phyloP scores from a whole-genome alignment of 305 asterid genomes.

The Ilex paraguariensis region DNA sequence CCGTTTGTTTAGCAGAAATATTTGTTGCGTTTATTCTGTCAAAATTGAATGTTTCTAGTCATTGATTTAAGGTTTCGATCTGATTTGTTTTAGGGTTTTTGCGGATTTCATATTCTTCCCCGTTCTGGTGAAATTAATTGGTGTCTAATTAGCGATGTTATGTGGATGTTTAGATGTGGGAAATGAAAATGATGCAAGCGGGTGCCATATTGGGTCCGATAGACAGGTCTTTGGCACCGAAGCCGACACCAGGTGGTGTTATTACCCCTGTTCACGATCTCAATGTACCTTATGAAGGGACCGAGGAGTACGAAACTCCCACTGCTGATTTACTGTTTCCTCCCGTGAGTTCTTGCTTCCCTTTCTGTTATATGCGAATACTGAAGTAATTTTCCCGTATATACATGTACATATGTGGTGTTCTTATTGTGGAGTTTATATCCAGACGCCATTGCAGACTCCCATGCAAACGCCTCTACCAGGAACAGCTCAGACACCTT shows the following conservation, averaged over 20 bases:
- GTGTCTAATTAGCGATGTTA: conserved; percentile 17
- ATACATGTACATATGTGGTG: too few relatives aligned
- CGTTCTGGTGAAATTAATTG: not conserved
- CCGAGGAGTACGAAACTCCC: conserved; percentile 96
- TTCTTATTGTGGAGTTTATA: not conserved
- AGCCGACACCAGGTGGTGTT: conserved; percentile 50
- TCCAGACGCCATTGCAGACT: conserved; percentile 46
- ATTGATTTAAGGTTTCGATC: conserved; percentile 9
- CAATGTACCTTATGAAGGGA: conserved; percentile 89
- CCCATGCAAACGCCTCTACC: conserved; percentile 76
- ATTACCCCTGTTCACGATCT: conserved; percentile 81
- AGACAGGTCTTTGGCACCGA: conserved; percentile 58
- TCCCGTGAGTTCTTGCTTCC: conserved; percentile 53
- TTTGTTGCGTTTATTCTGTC: not conserved
- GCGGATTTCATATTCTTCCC: conserved; percentile 1
- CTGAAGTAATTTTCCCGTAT: too few relatives aligned
- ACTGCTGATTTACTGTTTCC: conserved; percentile 93
- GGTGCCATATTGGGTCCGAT: conserved; percentile 80
- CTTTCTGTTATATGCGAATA: not conserved
- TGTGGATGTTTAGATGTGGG: conserved; percentile 65
- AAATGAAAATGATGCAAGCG: conserved; percentile 89
- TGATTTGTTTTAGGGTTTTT: conserved; percentile 9
- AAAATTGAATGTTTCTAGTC: too few relatives aligned
- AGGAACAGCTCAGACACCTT: conserved; percentile 65
- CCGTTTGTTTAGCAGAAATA: not conserved